A percentile compares a stretch with the other conserved stretches of the same genome.
Evolutionary conservation across 257 asterid species (phyloP).

Genomic region (Fraxinus quadrangulata): DNA sequence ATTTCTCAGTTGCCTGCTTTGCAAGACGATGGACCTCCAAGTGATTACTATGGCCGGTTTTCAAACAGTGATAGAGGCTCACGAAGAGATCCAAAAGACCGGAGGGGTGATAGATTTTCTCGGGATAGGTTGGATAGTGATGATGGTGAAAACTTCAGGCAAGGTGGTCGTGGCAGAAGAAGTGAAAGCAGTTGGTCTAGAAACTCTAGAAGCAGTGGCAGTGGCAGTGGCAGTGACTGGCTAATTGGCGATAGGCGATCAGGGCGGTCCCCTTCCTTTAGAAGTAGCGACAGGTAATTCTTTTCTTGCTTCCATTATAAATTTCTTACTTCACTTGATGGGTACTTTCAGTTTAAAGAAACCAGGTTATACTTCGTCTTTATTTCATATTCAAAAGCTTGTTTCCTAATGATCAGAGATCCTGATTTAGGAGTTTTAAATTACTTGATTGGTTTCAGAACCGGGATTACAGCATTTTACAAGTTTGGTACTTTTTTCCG

Average conservation of each 20-base stretch:
- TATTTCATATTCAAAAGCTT: neutral
- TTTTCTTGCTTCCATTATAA: neutral
- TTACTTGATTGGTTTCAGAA: neutral
- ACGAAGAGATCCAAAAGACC: slow-evolving; percentile 62
- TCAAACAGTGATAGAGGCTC: slow-evolving; percentile 61
- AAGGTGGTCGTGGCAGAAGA: slow-evolving; percentile 47
- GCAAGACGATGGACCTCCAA: slow-evolving; percentile 91
- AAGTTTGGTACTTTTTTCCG: neutral
- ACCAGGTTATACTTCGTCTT: neutral
- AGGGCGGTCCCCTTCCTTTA: slow-evolving; percentile 50
- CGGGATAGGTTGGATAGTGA: slow-evolving; percentile 53
- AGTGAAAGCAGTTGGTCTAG: slow-evolving; percentile 43
- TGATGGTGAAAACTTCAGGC: slow-evolving; percentile 37
- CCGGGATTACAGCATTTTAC: too few relatives aligned
- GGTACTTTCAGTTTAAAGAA: neutral
- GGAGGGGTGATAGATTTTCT: slow-evolving; percentile 63
- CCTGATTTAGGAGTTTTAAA: neutral
- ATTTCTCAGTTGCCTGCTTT: slow-evolving; percentile 74
- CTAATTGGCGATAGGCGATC: slow-evolving; percentile 56
- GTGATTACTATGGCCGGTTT: slow-evolving; percentile 77
- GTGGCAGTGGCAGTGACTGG: slow-evolving; percentile 71
- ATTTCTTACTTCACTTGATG: slow-evolving; percentile 3
- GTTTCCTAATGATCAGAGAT: neutral
- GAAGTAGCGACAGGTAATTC: slow-evolving; percentile 56
- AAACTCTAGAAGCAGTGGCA: slow-evolving; percentile 37